Base-by-base conservation (phyloP, 148 eudicot genomes). In the Rhododendron henanense region DNA sequence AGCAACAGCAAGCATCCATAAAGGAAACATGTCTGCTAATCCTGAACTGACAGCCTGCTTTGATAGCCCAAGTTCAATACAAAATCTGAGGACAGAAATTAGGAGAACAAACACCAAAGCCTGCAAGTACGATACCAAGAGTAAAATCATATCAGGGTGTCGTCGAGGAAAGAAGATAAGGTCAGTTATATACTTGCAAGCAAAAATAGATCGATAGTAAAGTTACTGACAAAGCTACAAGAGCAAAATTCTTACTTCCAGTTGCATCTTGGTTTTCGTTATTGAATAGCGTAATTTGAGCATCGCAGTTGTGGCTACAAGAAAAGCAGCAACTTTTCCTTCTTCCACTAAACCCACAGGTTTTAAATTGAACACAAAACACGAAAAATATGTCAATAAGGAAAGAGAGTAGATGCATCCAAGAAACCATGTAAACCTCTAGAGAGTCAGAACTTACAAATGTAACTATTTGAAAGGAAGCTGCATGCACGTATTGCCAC, bases 381-480 rank as follows among this genome's bases (percentile, higher is more conserved):
- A 41, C 75, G 28, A 84, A 57, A 85, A 57, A 65, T 86, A 47
- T 19, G 45, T 86, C 84, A 87, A 55, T 63, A 75, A 76, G 51
- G 19, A 81, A 57, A 84, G 75, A 86, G 83, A 57, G 71, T 78
- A 71, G 41, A 3, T 37, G 48, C 75, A 53, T 86, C 53, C 63
- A 79, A 79, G 31, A 87, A 86, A 74, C 13, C 37, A 79, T 21
- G 35, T 44, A 18, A 85, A 53, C 78, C 83, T 8, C 59, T 48
- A 86, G 9, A 69, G 83, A 71, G 47, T 57, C 14, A 78, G 75
- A 75, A 86, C 99, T 97, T 94, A 97, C 99, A 86, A 85, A 95
- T 97, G 82, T 90, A 97, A 87, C 99, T 97, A 90, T 94, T 95
- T 48, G 99, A 93, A 55, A 97, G 95, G 86, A 95, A 93, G 90